These are phyloP conservation scores for Ophiobolus disseminans DNA, from an alignment of 2,329 filamentous ascomycete genomes.

Conservation along the genomic window DNA sequence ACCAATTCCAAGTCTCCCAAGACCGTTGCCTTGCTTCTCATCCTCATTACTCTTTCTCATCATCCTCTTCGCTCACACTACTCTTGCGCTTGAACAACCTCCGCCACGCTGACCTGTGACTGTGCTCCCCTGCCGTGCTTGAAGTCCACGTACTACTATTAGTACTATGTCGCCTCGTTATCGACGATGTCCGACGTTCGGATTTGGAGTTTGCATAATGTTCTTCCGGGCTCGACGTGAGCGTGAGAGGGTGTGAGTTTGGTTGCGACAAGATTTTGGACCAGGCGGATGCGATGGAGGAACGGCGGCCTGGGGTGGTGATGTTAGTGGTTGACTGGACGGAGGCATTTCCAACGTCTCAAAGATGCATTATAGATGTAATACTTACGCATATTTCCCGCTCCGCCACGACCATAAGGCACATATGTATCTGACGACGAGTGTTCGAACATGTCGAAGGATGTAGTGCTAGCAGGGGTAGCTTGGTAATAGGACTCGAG, in stretches of 20 bases:
- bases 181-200: background rate
- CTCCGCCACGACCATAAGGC: conserved; percentile 19
- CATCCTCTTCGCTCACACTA: background rate
- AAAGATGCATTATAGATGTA: background rate
- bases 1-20: background rate
- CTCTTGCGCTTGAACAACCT: background rate
- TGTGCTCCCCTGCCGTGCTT: background rate
- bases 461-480: conserved; percentile 2
- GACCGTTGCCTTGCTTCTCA: background rate
- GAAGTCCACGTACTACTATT: conserved; percentile 10
- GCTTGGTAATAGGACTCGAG: background rate
- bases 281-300: conserved; percentile 16
- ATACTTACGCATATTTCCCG: conserved; percentile 19
- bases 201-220: conserved; percentile 12
- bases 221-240: conserved; percentile 10
- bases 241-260: background rate
- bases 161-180: background rate
- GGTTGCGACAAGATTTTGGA: conserved; percentile 5
- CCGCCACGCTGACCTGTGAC: background rate
- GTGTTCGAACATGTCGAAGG: conserved; percentile 1
- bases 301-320: conserved; percentile 13
- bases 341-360: no score
- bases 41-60: background rate
- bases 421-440: conserved; percentile 8
- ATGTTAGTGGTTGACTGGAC: background rate